These are phyloP conservation scores for Linum lewisii DNA, from an alignment of 345 rosid genomes.

Conservation along the genomic window DNA sequence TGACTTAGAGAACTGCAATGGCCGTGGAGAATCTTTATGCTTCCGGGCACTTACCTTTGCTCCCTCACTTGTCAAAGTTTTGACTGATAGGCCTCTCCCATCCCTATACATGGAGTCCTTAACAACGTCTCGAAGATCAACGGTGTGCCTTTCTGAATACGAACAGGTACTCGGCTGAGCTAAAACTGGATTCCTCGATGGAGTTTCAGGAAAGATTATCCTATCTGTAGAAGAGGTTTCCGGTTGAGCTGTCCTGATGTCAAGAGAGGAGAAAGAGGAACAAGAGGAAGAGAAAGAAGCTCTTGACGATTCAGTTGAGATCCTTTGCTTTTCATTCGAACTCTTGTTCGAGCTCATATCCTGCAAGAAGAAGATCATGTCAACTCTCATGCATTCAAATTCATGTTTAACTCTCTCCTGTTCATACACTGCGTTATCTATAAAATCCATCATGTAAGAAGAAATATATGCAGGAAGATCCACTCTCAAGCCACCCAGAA, in stretches of 20 bases:
- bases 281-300: constrained; percentile 62
- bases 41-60: constrained; percentile 34
- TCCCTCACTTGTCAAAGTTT: constrained; percentile 26
- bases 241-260: constrained; percentile 39
- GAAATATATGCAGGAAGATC: background rate
- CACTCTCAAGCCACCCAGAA: background rate
- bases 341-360: constrained; percentile 39
- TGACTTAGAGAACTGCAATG: constrained; percentile 37
- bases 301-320: constrained; percentile 59
- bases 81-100: constrained; percentile 33
- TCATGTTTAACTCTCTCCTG: too few species aligned
- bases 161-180: constrained; percentile 28
- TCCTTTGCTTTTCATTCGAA: constrained; percentile 42
- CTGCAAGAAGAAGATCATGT: constrained; percentile 32
- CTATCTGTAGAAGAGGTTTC: constrained; percentile 33
- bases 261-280: constrained; percentile 66
- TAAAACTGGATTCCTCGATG: constrained; percentile 12
- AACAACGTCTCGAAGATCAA: constrained; percentile 45
- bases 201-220: constrained; percentile 18
- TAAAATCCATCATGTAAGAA: background rate
- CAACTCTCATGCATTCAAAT: background rate
- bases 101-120: constrained; percentile 60
- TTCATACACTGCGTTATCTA: background rate
- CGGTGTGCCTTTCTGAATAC: constrained; percentile 27
- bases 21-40: constrained; percentile 62